Conservation (phyloP, 208 protist genomes). For the Zelonia costaricensis region DNA sequence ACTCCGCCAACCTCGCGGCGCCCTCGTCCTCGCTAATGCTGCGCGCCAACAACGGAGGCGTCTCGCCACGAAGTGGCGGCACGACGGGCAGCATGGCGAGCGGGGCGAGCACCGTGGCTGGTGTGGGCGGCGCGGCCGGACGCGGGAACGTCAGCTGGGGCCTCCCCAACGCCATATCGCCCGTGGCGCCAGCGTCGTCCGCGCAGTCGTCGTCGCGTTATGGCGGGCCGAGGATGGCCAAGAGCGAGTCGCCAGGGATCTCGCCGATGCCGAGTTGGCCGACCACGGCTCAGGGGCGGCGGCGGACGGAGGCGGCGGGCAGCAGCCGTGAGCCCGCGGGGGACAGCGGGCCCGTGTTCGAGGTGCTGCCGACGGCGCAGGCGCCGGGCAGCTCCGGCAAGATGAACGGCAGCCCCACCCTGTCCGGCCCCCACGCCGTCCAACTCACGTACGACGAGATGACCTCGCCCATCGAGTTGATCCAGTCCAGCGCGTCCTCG, state of each 20-base stretch:
- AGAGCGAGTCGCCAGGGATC: no score
- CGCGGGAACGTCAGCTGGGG: conserved; percentile 20
- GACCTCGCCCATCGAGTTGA: background rate
- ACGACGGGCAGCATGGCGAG: no score
- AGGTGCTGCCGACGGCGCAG: background rate
- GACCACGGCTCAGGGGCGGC: no score
- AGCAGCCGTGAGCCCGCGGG: background rate
- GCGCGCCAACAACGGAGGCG: no score
- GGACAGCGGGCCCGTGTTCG: background rate
- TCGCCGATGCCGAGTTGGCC: no score
- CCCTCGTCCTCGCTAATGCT: background rate
- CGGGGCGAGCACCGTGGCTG: background rate
- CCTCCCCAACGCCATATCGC: background rate
- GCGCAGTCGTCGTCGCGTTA: no score
- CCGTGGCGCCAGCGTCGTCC: background rate
- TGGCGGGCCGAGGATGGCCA: no score
- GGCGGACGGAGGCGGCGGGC: background rate
- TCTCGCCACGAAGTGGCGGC: no score
- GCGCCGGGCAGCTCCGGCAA: no score
- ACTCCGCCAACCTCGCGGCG: conserved; percentile 4
- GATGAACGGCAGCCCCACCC: no score
- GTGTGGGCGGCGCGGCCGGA: background rate
- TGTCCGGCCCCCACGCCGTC: no score
- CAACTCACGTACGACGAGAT: no score
- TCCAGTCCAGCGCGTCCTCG: conserved; percentile 1